Percentiles rank a stretch among this genome's conserved stretches.
Conservation (phyloP, 768 basidiomycete species). For the Leccinum olivaceopallidum region DNA sequence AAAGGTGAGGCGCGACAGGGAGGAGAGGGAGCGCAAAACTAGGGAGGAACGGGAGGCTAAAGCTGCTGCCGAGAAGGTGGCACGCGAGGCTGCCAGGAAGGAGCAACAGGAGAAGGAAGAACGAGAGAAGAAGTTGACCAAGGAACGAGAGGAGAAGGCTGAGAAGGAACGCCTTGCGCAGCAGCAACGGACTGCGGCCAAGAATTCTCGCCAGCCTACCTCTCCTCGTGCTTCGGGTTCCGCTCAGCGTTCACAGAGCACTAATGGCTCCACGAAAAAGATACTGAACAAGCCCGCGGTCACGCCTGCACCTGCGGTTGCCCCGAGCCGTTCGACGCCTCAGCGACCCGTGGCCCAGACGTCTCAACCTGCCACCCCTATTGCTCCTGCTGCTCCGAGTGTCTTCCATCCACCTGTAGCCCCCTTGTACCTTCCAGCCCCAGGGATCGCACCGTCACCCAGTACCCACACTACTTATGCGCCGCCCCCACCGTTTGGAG, state of each 20-base stretch:
- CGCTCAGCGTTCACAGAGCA: constrained; percentile 46
- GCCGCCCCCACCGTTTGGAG: constrained; percentile 51
- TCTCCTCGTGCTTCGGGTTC: constrained; percentile 54
- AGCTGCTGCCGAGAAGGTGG: constrained; percentile 48
- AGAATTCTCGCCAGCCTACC: constrained; percentile 48
- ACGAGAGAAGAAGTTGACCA: constrained; percentile 63
- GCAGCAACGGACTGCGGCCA: constrained; percentile 52
- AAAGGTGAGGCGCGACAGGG: constrained; percentile 50
- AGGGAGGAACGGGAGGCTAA: constrained; percentile 67
- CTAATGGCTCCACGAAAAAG: constrained; percentile 59
- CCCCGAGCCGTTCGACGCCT: constrained; percentile 37
- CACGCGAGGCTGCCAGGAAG: constrained; percentile 37
- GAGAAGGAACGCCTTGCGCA: constrained; percentile 46
- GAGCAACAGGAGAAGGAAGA: constrained; percentile 63
- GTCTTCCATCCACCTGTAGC: constrained; percentile 45
- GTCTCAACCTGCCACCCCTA: constrained; percentile 51
- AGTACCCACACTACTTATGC: constrained; percentile 54
- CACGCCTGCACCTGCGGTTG: constrained; percentile 33
- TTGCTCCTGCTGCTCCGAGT: constrained; percentile 28
- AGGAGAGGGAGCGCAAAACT: constrained; percentile 63
- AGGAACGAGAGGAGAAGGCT: constrained; percentile 62
- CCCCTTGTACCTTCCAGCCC: constrained; percentile 48
- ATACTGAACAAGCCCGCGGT: constrained; percentile 49
- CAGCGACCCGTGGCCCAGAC: constrained; percentile 36
- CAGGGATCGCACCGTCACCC: constrained; percentile 45